Base-by-base conservation (phyloP, 257 asterid genomes). In the Euphrasia confusa region DNA sequence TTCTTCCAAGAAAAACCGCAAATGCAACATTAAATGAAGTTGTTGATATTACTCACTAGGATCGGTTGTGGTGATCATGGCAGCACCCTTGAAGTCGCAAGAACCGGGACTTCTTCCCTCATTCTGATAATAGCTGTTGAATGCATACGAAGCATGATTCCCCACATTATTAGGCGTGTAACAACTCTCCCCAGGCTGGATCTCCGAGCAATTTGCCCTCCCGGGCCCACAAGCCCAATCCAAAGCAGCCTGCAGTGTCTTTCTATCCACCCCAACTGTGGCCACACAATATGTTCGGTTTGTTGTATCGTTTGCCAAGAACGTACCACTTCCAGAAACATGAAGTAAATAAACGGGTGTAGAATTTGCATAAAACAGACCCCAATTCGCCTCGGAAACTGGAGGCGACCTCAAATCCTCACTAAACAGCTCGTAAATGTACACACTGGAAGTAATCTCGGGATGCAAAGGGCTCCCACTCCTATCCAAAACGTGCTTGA, bases 171-270 rank as follows among this genome's bases (percentile, higher is more conserved):
- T 93, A 14, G 99, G 96, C 85, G 77, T 86, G 61, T 89, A 93
- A 73, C 99, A 93, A 56, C 83, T 85, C 83, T 93, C 84, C 69
- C 99, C 99, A 0, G 96, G 95, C 73, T 93, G 99, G 75, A 93
- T 83, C 68, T 89, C 96, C 3, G 96, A 80, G 72, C 99, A 93
- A 73, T 87, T 93, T 17, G 99, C 92, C 71, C 94, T 78, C 68
- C 99, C 99, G 0, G 95, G 95, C 18, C 99, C 99, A 69, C 99
- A 93, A 18, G 99, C 94, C 99, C 99, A 93, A 61, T 93, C 97
- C 72, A 89, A 79, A 13, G 99, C 97, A 26, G 99, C 69, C 77
- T 93, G 97, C 81, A 93, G 61, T 2, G 90, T 87, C 76, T 71
- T 85, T 12, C 47, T 37, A 78, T 93, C 99, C 10, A 82, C 24